A percentile compares a stretch with the other conserved stretches of the same genome.
These are phyloP conservation scores for Talinum fruticosum DNA, from an alignment of 148 eudicot species.

Conservation along the genomic window DNA sequence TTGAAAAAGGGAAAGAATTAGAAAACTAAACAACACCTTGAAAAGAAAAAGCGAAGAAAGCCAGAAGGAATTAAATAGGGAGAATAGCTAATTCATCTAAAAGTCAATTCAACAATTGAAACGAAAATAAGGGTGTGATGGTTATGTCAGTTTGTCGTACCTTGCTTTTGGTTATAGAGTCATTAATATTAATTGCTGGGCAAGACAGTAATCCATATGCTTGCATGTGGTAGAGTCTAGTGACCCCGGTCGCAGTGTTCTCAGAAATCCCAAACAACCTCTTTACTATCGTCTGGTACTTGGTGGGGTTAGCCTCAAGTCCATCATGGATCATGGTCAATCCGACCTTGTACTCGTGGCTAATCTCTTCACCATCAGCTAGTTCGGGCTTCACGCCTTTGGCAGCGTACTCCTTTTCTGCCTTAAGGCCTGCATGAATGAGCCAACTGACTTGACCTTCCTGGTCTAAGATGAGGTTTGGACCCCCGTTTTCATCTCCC, in stretches of 20 bases:
- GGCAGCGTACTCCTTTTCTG: slow-evolving; percentile 68
- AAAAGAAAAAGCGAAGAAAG: too few relatives aligned
- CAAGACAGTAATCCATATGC: slow-evolving; percentile 62
- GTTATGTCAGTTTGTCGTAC: too few relatives aligned
- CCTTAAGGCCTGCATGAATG: slow-evolving; percentile 94
- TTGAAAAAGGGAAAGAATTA: too few relatives aligned
- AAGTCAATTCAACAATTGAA: too few relatives aligned
- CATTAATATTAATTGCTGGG: slow-evolving; percentile 94
- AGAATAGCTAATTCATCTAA: too few relatives aligned
- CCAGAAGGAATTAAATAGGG: too few relatives aligned
- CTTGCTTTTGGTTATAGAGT: slow-evolving; percentile 99
- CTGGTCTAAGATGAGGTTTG: slow-evolving; percentile 87
- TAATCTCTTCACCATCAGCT: slow-evolving; percentile 46
- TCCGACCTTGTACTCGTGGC: slow-evolving; percentile 57
- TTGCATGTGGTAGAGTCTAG: slow-evolving; percentile 96
- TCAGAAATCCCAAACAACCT: slow-evolving; percentile 90
- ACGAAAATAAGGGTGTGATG: too few relatives aligned
- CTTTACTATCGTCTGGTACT: slow-evolving; percentile 74
- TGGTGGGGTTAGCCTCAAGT: slow-evolving; percentile 68
- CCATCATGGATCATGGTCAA: slow-evolving; percentile 63
- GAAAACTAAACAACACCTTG: too few relatives aligned
- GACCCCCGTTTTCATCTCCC: slow-evolving; percentile 55
- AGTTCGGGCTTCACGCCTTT: slow-evolving; percentile 76
- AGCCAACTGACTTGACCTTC: slow-evolving; percentile 83
- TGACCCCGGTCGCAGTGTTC: slow-evolving; percentile 94